Conservation (phyloP, 495 filamentous ascomycete species). For the Penicillium macrosclerotiorum region DNA sequence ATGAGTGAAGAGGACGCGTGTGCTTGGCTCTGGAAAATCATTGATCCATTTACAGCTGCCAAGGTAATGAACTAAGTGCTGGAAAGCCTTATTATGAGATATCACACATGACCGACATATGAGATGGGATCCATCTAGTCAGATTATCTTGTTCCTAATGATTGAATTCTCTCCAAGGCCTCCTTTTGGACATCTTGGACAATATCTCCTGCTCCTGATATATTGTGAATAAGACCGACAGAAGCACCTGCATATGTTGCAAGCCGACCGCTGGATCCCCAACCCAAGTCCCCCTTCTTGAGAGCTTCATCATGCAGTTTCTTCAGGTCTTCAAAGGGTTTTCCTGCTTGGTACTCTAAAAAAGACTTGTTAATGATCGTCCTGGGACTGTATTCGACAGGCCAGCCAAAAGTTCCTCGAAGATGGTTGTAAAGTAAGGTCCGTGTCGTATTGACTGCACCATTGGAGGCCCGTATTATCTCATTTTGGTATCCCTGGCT, state of each 20-base stretch:
- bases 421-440: conserved; percentile 70
- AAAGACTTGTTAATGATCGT: conserved; percentile 62
- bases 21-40: too few relatives aligned
- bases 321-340: conserved; percentile 57
- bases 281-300: conserved; percentile 55
- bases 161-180: conserved; percentile 10
- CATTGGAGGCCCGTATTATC: conserved; percentile 59
- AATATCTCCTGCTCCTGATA: conserved; percentile 43
- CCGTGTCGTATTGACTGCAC: conserved; percentile 59
- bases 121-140: too few relatives aligned
- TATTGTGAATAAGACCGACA: conserved; percentile 49
- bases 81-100: too few relatives aligned
- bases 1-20: too few relatives aligned
- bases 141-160: not conserved
- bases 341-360: conserved; percentile 55
- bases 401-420: conserved; percentile 68
- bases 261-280: conserved; percentile 62
- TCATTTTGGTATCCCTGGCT: conserved; percentile 58
- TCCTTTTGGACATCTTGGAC: conserved; percentile 21
- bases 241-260: conserved; percentile 68
- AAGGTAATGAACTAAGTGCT: too few relatives aligned
- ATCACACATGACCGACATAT: too few relatives aligned
- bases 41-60: too few relatives aligned
- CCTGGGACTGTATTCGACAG: conserved; percentile 58
- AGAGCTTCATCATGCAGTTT: conserved; percentile 55